Evolutionary conservation across 306 rosid species (phyloP), one percentile per base, ranked within the genome.

Genomic region (Gastrolobium villosum): DNA sequence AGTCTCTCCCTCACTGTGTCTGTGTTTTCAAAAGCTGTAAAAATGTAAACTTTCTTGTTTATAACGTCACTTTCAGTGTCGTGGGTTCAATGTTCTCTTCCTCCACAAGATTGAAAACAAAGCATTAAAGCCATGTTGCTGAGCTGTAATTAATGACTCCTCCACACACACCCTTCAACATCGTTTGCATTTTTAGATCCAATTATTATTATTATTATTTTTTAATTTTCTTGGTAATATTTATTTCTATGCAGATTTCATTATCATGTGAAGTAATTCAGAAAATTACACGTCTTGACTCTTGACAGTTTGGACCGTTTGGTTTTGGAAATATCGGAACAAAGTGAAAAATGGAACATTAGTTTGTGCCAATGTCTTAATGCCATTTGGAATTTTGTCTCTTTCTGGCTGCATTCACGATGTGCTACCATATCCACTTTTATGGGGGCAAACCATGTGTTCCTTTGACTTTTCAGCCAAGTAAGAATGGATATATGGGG

Each of bases 41-140:
- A 75, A 57, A 69, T 34, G 72, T 3, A 32, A 70, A 6, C 14
- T 68, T 85, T 45, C 74, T 74, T 4, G 64, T 72, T 82, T 77
- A 11, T 64, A 86, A 77, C 75, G 84, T 74, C 84, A 53, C 80
- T 59, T 74, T 77, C 85, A 28, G 39, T 39, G 39, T 15, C n/a
- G 41, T 57, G 78, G 61, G 48, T 70, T 81, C 57, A 20, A 20
- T 76, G 30, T 57, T 73, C 64, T 64, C 81, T 68, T 40, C 72
- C 66, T 68, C 78, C 80, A 57, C 80, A 71, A 36, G 65, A 52
- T 44, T 83, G 10, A 15, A 63, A 65, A 48, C 48, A 74, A 62
- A 69, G 41, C 81, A 77, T 74, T 70, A 28, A 83, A 34, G 64
- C 30, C 3, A 59, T 44, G 60, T 56, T 10, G 84, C 72, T 75